These are phyloP conservation scores for Madurella fahalii DNA, from an alignment of 2,329 filamentous ascomycete species.

Conservation along the genomic window DNA sequence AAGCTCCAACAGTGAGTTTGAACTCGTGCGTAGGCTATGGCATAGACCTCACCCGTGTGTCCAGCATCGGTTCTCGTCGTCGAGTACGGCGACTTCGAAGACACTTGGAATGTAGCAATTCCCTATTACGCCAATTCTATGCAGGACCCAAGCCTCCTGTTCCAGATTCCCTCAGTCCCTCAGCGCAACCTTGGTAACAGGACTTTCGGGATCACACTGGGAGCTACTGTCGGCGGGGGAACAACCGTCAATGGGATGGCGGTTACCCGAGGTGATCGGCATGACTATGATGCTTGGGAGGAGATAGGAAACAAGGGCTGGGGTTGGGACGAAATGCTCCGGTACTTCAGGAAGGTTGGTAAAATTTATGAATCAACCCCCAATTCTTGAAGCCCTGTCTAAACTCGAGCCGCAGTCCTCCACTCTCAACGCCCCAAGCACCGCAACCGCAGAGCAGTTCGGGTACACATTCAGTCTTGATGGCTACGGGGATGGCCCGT, in stretches of 20 bases:
- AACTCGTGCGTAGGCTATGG: not conserved
- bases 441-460: not conserved
- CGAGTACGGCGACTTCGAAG: slow-evolving; percentile 26
- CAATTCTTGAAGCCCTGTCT: not conserved
- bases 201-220: slow-evolving; percentile 35
- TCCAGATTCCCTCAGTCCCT: slow-evolving; percentile 19
- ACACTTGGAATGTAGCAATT: slow-evolving; percentile 14
- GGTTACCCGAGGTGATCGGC: slow-evolving; percentile 39
- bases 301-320: slow-evolving; percentile 53
- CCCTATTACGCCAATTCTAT: slow-evolving; percentile 13
- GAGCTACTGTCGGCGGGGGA: slow-evolving; percentile 56
- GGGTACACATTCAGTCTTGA: slow-evolving; percentile 4
- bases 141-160: slow-evolving; percentile 7
- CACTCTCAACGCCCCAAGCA: slow-evolving; percentile 11
- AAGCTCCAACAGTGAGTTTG: slow-evolving; percentile 36
- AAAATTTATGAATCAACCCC: too few species aligned
- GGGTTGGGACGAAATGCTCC: slow-evolving; percentile 40
- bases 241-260: slow-evolving; percentile 56
- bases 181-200: slow-evolving; percentile 37
- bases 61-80: slow-evolving; percentile 23
- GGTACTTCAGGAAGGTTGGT: slow-evolving; percentile 23
- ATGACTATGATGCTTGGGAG: slow-evolving; percentile 53
- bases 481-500: slow-evolving; percentile 15
- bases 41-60: too few species aligned
- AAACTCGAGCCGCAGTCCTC: slow-evolving; percentile 23